These are phyloP conservation scores for Paramarasmius palmivorus DNA, from an alignment of 1,284 basidiomycete genomes.

Conservation along the genomic window DNA sequence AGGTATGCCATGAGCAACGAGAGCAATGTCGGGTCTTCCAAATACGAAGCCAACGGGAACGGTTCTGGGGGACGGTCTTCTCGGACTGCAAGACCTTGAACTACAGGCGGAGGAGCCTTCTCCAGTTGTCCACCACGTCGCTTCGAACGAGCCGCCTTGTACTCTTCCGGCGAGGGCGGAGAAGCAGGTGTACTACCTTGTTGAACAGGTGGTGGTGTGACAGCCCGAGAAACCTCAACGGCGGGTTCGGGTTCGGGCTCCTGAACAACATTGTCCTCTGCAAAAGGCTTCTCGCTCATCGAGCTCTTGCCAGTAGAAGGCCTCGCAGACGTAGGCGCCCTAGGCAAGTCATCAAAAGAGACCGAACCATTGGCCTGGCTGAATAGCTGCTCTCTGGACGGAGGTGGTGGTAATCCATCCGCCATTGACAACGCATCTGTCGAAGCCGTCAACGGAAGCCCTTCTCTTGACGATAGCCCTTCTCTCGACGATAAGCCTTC, in stretches of 20 bases:
- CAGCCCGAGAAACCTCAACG: constrained; percentile 1
- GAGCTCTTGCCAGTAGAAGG: background rate
- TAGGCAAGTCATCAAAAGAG: background rate
- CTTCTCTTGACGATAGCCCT: constrained; percentile 1
- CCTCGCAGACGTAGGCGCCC: background rate
- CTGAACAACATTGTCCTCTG: constrained; percentile 13
- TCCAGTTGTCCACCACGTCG: constrained; percentile 42
- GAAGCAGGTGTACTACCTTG: constrained; percentile 4
- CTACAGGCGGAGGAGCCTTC: constrained; percentile 27
- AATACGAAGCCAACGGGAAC: constrained; percentile 46
- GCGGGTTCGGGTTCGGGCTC: background rate
- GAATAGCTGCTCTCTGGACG: background rate
- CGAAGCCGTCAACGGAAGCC: background rate
- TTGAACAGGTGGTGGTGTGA: constrained; percentile 3
- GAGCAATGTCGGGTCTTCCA: constrained; percentile 51
- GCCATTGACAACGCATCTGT: background rate
- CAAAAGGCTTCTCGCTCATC: background rate
- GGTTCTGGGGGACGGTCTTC: constrained; percentile 32
- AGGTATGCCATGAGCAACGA: constrained; percentile 53
- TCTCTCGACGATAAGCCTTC: background rate
- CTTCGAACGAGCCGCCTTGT: constrained; percentile 33
- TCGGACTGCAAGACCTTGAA: constrained; percentile 21
- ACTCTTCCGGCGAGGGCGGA: constrained; percentile 22
- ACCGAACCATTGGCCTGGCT: background rate
- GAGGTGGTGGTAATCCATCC: too few relatives aligned